Evolutionary conservation across 2,329 filamentous ascomycete species (phyloP), one percentile per base, ranked within the genome.

Genomic region (Alternaria novae-zelandiae): DNA sequence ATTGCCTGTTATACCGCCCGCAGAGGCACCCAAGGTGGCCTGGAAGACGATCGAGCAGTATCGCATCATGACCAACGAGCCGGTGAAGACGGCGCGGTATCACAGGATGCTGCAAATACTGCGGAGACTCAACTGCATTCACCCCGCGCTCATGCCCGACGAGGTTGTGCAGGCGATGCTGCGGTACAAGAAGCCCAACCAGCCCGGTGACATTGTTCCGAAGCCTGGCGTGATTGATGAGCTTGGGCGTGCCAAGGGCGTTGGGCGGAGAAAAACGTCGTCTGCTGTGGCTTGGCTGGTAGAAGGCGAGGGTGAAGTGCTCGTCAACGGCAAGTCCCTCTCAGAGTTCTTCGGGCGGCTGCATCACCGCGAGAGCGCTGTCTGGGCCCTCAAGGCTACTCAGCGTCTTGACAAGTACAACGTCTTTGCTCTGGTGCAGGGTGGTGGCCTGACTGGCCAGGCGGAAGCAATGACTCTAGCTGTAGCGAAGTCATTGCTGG

Each of bases 381-480:
- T 97, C 5, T 99, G 95, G 95, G 89, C 95, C 8, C 82, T 99
- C 75, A 93, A 94, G 74, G 87, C 89, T 54, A 96, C 94, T 23
- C 86, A 91, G 46, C 86, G 96, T 67, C 82, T 97, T 68, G 94
- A 97, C 85, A 98, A 97, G 81, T 99, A 99, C 85, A 99, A 99
- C 76, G 89, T 97, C 4, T 99, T 93, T 90, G 94, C 90, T 57
- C 82, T 92, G 54, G 92, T 94, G 4, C 86, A 87, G 63, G 96
- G 96, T 59, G 96, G 96, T 70, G 96, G 96, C 72, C 91, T 92
- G 51, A 99, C 96, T 54, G 96, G 96, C 3, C 96, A 99, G 82
- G 95, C 96, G 8, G 96, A 99, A 82, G 94, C 96, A 32, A 87
- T 98, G 74, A 96, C 95, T 45, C 82, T 99, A 82, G 96, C 93